Evolutionary conservation across 2,329 filamentous ascomycete species (phyloP), one percentile per base, ranked within the genome.

Genomic region (Fusarium xylarioides): DNA sequence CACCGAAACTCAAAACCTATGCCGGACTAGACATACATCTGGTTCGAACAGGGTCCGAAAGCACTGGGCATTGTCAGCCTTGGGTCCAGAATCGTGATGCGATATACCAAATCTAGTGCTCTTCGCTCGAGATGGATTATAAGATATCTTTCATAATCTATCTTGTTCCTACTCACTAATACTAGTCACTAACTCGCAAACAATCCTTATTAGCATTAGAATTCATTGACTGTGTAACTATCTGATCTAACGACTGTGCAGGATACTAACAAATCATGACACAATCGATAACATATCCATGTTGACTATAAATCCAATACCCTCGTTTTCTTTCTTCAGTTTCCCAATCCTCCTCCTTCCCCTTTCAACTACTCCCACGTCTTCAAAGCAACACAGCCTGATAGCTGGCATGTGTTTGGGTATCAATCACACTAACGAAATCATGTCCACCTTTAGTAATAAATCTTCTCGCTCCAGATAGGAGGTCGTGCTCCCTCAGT

Each of bases 381-480:
- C 47, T 46, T 49, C 57, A 63, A 74, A 72, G 63, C 46, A 59
- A 66, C 66, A 77, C 57, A 74, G 65, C 66, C 74, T 75, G 52
- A 70, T 53, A 73, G 73, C 76, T 58, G 67, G 61, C 70, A 70
- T 61, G 56, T 69, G 70, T 58, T 71, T 68, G 76, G 77, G 77
- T 79, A 79, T 79, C 77, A 72, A 79, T 79, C 77, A 72, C 63
- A 59, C 58, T 55, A 46, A 65, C 49, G 52, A 75, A 74, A 60
- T 44, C 54, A 47, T 50, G 30, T 40, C 63, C 42, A 19, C 42
- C 35, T 71, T 23, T 83, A 85, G 74, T 85, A 85, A 66, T 83
- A 82, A 70, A 83, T 75, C 81, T 85, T 85, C 77, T 85, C 83
- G 12, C 77, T 80, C 80, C 83, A 85, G 57, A 85, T 83, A 5